Percentiles rank a stretch among this genome's conserved stretches.
phyloP scores from a whole-genome alignment of 164 flowering plant genomes.

The Piper longum region DNA sequence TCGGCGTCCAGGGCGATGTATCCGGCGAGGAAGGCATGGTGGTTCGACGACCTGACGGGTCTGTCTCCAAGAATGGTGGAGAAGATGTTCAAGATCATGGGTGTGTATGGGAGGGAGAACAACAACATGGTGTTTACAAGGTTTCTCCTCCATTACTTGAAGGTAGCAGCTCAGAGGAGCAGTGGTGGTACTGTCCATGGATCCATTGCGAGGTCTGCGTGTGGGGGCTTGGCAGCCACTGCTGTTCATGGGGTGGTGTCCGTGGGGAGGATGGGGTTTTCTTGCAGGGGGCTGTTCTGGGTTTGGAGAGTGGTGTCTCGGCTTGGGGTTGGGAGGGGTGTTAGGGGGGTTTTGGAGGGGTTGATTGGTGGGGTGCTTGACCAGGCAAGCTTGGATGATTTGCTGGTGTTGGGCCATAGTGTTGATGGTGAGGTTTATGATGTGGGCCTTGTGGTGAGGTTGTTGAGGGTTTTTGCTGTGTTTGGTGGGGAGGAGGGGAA shows the following conservation, averaged over 20 bases:
- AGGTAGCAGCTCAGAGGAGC: conserved; percentile 17
- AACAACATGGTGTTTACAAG: conserved; percentile 17
- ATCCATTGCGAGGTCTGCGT: conserved; percentile 12
- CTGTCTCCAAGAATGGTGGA: conserved; percentile 43
- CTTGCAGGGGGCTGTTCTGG: conserved; percentile 67
- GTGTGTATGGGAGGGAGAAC: conserved; percentile 33
- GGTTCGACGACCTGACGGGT: conserved; percentile 58
- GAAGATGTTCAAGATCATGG: conserved; percentile 24
- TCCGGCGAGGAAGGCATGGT: conserved; percentile 34
- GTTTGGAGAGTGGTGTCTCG: conserved; percentile 44
- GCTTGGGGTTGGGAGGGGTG: conserved; percentile 36
- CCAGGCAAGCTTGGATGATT: conserved; percentile 62
- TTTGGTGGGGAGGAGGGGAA: neutral
- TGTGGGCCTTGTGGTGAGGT: conserved; percentile 59
- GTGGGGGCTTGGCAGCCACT: conserved; percentile 43
- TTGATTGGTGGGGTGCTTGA: conserved; percentile 71
- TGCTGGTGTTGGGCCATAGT: conserved; percentile 26
- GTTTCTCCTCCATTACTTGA: conserved; percentile 52
- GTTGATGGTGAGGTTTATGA: conserved; percentile 40
- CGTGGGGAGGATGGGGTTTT: conserved; percentile 27
- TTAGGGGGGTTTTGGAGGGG: conserved; percentile 37
- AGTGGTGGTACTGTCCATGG: neutral
- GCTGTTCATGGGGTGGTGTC: conserved; percentile 51
- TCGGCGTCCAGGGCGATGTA: conserved; percentile 3
- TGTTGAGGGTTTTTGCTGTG: conserved; percentile 46